Evolutionary conservation across 441 rosid species (phyloP).

Genomic region (Corymbia citriodora): DNA sequence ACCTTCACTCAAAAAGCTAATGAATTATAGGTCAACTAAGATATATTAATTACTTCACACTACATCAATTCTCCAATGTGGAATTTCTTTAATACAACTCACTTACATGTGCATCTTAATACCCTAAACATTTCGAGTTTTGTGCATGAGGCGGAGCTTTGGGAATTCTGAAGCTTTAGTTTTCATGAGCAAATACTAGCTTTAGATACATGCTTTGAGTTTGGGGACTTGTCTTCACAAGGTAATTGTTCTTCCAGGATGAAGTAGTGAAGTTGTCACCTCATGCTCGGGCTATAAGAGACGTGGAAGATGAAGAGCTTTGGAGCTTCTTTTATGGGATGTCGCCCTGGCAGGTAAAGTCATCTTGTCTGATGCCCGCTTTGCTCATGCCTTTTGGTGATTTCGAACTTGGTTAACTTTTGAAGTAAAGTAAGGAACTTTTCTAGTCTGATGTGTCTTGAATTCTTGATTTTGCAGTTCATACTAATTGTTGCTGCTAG

Average conservation of each 20-base stretch:
- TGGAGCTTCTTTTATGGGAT: conserved; percentile 91
- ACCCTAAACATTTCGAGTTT: neutral
- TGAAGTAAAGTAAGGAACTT: neutral
- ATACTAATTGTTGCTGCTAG: conserved; percentile 78
- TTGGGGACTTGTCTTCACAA: neutral
- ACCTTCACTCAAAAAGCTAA: no score
- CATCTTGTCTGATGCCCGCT: neutral
- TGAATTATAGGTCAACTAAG: no score
- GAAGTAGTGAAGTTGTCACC: conserved; percentile 94
- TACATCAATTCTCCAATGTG: no score
- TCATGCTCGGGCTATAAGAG: conserved; percentile 94
- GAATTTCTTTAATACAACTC: no score
- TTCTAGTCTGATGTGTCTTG: neutral
- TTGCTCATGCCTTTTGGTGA: neutral
- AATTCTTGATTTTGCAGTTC: conserved; percentile 39
- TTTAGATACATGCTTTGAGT: neutral
- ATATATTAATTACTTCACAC: no score
- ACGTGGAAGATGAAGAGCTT: conserved; percentile 96
- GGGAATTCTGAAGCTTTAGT: neutral
- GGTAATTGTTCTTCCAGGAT: conserved; percentile 40
- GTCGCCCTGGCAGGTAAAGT: conserved; percentile 92
- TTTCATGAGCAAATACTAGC: neutral
- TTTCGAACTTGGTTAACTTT: neutral
- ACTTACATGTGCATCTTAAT: no score
- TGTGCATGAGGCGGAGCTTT: neutral